Evolutionary conservation across 2,329 filamentous ascomycete species (phyloP).

Genomic region (Bipolaris cookei): DNA sequence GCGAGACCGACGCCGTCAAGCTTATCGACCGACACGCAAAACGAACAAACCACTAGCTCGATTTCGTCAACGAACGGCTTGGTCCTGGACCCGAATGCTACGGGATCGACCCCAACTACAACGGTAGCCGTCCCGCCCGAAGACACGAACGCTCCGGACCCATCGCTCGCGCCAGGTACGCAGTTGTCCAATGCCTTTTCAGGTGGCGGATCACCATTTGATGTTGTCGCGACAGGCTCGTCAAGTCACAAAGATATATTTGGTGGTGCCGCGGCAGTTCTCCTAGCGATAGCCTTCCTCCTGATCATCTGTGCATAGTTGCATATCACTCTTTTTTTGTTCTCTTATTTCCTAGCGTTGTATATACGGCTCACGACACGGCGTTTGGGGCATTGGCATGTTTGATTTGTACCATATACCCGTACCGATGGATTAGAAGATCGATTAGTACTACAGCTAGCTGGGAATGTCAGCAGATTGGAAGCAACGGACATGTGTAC

Average conservation of each 20-base stretch:
- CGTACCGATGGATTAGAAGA: slow-evolving; percentile 13
- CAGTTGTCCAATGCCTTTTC: slow-evolving; percentile 47
- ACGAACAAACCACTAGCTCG: slow-evolving; percentile 10
- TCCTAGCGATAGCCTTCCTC: slow-evolving; percentile 20
- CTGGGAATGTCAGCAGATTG: background rate
- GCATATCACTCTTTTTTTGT: background rate
- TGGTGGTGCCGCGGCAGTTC: slow-evolving; percentile 12
- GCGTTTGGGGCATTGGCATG: slow-evolving; percentile 19
- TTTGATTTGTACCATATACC: slow-evolving; percentile 40
- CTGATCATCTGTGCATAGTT: slow-evolving; percentile 19
- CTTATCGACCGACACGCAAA: slow-evolving; percentile 9
- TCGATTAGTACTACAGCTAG: background rate
- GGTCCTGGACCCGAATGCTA: slow-evolving; percentile 24
- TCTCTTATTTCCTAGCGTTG: slow-evolving; percentile 17
- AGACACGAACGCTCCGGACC: slow-evolving; percentile 12
- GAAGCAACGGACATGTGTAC: background rate
- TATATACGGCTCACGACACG: slow-evolving; percentile 21
- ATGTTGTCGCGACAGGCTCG: slow-evolving; percentile 38
- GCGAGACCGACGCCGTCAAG: slow-evolving; percentile 13
- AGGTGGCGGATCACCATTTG: slow-evolving; percentile 56
- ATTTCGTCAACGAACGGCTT: slow-evolving; percentile 18
- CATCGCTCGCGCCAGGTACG: slow-evolving; percentile 28
- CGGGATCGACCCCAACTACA: slow-evolving; percentile 15
- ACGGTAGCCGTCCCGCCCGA: slow-evolving; percentile 16
- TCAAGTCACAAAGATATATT: slow-evolving; percentile 20